Evolutionary conservation across 805 yeast genomes (phyloP).

Genomic region (Saccharomycopsis olivae): DNA sequence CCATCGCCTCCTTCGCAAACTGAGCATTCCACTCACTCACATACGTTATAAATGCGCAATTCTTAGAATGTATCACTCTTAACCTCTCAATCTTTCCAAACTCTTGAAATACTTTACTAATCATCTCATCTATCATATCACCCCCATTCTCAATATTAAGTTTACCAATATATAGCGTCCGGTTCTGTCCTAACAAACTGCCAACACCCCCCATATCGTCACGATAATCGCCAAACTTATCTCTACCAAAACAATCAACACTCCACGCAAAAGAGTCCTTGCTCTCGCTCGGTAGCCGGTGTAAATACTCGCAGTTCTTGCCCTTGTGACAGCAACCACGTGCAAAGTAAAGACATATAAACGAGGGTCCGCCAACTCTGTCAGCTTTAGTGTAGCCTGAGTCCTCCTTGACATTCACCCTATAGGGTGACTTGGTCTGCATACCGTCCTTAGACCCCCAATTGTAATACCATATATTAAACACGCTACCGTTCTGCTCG

Average conservation of each 20-base stretch:
- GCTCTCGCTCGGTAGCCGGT: slow-evolving; percentile 53
- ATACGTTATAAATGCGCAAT: slow-evolving; percentile 73
- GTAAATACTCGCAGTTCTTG: slow-evolving; percentile 62
- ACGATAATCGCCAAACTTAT: slow-evolving; percentile 65
- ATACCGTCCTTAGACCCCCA: slow-evolving; percentile 74
- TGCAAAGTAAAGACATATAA: slow-evolving; percentile 76
- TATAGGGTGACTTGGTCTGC: slow-evolving; percentile 37
- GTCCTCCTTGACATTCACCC: slow-evolving; percentile 52
- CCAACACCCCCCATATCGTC: slow-evolving; percentile 97
- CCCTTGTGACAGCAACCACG: slow-evolving; percentile 84
- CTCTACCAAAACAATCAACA: slow-evolving; percentile 88
- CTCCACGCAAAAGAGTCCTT: slow-evolving; percentile 50
- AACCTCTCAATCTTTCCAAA: slow-evolving; percentile 70
- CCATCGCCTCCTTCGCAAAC: slow-evolving; percentile 93
- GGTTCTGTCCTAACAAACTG: slow-evolving; percentile 54
- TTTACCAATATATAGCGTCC: slow-evolving; percentile 66
- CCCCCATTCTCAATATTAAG: slow-evolving; percentile 32
- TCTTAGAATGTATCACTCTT: slow-evolving; percentile 47
- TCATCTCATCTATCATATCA: slow-evolving; percentile 27
- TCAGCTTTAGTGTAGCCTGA: slow-evolving; percentile 70
- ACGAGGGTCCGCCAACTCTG: slow-evolving; percentile 28
- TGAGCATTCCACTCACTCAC: slow-evolving; percentile 68
- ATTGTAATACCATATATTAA: slow-evolving; percentile 79
- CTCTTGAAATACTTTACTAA: slow-evolving; percentile 46
- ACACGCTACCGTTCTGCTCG: slow-evolving; percentile 69